Evolutionary conservation across 345 rosid species (phyloP), one percentile per base, ranked within the genome.

Genomic region (Citrus inodora): DNA sequence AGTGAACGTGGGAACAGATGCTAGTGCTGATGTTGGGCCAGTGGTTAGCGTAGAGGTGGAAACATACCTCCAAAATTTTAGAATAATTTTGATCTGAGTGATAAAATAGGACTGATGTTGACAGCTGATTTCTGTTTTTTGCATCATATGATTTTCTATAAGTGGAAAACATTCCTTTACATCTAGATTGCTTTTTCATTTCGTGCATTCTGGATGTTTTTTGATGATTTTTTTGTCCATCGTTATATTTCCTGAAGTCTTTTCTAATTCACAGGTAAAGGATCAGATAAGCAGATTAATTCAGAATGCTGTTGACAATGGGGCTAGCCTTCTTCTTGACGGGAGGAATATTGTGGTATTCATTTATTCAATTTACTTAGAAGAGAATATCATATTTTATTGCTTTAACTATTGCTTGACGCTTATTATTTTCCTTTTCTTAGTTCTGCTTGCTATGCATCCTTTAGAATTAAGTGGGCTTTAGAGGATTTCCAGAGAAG

Each of bases 241-340:
- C n/a, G 24, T 73, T 56, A 35, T 55, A 53, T 30, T 71, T 65
- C 37, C 63, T 80, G 53, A 68, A 69, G 17, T 40, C 30, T 28
- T 58, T 80, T 24, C 61, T 79, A 64, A 58, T 73, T 17, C 58
- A 32, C 82, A 85, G 87, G 85, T 71, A 71, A 85, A 85, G 78
- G 82, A 82, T 19, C 76, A n/a, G 17, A 78, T 85, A 74, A 32
- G 68, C 76, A 74, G 80, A 75, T 71, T 82, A 71, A 79, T 82
- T 80, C 82, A 82, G 70, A 71, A 66, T 77, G 78, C 82, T 74
- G 78, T 85, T 51, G 83, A 78, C 61, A 66, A 70, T 74, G 87
- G 87, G 32, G 85, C 85, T 71, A 78, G 81, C 42, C 85, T 85
- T 35, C 82, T 85, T 67, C 85, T 85, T 80, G 87, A 85, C 67